These are phyloP conservation scores for Salvia rosmarinus DNA, from an alignment of 257 asterid genomes.

Conservation along the genomic window DNA sequence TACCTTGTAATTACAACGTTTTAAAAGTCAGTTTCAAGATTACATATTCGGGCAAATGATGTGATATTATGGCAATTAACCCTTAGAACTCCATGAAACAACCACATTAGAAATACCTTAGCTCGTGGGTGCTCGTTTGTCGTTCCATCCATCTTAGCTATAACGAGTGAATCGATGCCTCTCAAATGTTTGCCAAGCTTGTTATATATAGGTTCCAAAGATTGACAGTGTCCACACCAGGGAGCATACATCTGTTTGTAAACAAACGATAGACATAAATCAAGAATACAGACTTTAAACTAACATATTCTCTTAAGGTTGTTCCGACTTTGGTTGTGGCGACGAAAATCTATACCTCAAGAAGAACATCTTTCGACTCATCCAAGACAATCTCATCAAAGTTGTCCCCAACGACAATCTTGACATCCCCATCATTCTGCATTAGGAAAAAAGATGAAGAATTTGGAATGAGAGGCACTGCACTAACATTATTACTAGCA, in stretches of 20 bases:
- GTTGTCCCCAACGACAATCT: slow-evolving; percentile 88
- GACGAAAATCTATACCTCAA: slow-evolving; percentile 65
- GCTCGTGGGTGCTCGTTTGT: slow-evolving; percentile 96
- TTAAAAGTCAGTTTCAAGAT: background rate
- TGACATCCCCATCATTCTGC: slow-evolving; percentile 92
- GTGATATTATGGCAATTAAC: no score
- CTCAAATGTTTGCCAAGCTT: slow-evolving; percentile 81
- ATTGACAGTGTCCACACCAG: slow-evolving; percentile 96
- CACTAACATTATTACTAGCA: slow-evolving; percentile 39
- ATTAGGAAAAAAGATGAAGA: background rate
- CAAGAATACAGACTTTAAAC: background rate
- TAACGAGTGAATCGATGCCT: slow-evolving; percentile 71
- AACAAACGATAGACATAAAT: slow-evolving; percentile 25
- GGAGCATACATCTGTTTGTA: slow-evolving; percentile 79
- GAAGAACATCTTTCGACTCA: slow-evolving; percentile 96
- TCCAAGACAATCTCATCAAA: slow-evolving; percentile 91
- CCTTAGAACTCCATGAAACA: background rate
- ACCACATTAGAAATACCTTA: slow-evolving; percentile 56
- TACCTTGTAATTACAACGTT: background rate
- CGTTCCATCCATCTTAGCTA: slow-evolving; percentile 98
- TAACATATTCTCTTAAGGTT: background rate
- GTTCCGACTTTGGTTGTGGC: background rate
- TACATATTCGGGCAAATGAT: background rate
- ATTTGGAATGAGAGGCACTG: slow-evolving; percentile 35
- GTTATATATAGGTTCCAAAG: slow-evolving; percentile 83